Evolutionary conservation across 208 protist genomes (phyloP).

Genomic region (Porcisia hertigi): DNA sequence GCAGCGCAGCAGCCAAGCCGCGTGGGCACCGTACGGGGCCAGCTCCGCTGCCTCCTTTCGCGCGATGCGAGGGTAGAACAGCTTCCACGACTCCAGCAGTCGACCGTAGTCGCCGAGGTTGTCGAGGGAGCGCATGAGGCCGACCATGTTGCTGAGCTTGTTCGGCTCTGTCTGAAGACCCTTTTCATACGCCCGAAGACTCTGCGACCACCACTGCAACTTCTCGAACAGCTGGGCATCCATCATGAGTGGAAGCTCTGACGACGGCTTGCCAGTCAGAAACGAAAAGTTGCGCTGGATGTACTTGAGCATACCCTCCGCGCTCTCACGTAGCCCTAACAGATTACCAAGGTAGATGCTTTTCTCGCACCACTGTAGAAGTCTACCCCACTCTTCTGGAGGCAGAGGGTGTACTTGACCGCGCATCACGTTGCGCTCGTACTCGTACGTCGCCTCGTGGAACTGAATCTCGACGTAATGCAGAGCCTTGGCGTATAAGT

Average conservation of each 20-base stretch:
- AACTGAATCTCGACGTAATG: conserved; percentile 96
- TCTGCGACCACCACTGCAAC: conserved; percentile 98
- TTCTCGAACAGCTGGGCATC: conserved; percentile 95
- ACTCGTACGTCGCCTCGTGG: conserved; percentile 74
- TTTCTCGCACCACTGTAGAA: conserved; percentile 87
- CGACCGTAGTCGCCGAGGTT: conserved; percentile 95
- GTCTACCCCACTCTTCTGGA: conserved; percentile 56
- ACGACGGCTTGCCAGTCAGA: conserved; percentile 67
- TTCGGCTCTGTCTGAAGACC: conserved; percentile 83
- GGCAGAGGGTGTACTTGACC: conserved; percentile 62
- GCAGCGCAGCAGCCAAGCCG: conserved; percentile 94
- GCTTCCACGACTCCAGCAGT: conserved; percentile 83
- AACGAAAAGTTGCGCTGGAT: conserved; percentile 91
- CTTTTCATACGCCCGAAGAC: conserved; percentile 86
- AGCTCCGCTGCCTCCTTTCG: conserved; percentile 85
- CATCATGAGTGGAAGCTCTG: conserved; percentile 82
- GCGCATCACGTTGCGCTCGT: conserved; percentile 69
- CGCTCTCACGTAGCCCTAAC: conserved; percentile 97
- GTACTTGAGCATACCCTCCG: conserved; percentile 96
- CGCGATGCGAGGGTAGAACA: conserved; percentile 54
- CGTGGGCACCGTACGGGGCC: conserved; percentile 93
- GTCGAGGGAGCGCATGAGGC: conserved; percentile 97
- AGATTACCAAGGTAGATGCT: conserved; percentile 98
- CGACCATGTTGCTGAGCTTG: conserved; percentile 89
- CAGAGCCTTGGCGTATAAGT: conserved; percentile 93